These are phyloP conservation scores for Psilocybe azurescens DNA, from an alignment of 768 basidiomycete genomes.

Conservation along the genomic window DNA sequence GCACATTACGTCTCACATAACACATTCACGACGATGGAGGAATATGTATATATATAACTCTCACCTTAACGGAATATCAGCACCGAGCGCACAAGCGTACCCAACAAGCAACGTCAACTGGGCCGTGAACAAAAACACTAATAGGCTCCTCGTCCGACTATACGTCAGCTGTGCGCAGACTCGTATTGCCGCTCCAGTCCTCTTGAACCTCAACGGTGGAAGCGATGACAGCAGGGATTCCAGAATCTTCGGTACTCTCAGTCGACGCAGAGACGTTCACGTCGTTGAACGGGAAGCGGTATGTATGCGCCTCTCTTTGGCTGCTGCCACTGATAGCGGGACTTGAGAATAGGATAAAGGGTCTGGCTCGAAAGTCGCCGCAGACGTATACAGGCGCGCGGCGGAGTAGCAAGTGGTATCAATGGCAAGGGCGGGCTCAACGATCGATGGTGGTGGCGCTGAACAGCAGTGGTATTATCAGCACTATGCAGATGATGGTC, in stretches of 20 bases:
- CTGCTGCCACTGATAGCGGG: not conserved
- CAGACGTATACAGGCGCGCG: slow-evolving; percentile 9
- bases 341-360: not conserved
- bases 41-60: not conserved
- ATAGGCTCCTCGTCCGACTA: slow-evolving; percentile 20
- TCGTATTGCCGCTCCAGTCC: not conserved
- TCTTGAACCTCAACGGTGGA: too few relatives aligned
- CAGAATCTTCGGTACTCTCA: too few relatives aligned
- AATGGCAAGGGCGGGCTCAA: too few relatives aligned
- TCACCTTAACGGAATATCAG: slow-evolving; percentile 1
- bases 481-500: too few relatives aligned
- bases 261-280: too few relatives aligned
- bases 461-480: too few relatives aligned
- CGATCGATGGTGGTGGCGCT: too few relatives aligned
- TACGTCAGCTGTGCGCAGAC: slow-evolving; percentile 11
- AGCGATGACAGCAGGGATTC: too few relatives aligned
- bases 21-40: too few relatives aligned
- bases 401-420: slow-evolving; percentile 7
- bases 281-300: too few relatives aligned
- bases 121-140: slow-evolving; percentile 23
- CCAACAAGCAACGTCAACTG: slow-evolving; percentile 22
- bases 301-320: slow-evolving; percentile 7
- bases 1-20: too few relatives aligned
- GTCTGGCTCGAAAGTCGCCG: slow-evolving; percentile 3
- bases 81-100: slow-evolving; percentile 19